Percentiles rank a stretch among this genome's conserved stretches.
Evolutionary conservation across 306 rosid genomes (phyloP).

Genomic region (Pachyrhizus erosus): DNA sequence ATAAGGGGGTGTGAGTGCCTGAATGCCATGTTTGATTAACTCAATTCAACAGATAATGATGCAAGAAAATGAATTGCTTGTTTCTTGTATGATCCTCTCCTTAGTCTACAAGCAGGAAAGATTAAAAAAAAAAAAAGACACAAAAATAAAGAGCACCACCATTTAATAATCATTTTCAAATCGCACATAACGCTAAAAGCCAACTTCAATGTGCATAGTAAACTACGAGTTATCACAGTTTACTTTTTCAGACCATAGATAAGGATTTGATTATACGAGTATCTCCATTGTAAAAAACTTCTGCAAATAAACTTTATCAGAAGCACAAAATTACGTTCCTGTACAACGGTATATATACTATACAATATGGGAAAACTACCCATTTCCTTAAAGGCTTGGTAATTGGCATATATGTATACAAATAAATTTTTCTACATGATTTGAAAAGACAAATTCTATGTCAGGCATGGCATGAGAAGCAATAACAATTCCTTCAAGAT

Average conservation of each 20-base stretch:
- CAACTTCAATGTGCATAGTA: slow-evolving; percentile 9
- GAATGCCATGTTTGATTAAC: too few relatives aligned
- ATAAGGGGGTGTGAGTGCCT: too few relatives aligned
- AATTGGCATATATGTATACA: not conserved
- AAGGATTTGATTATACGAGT: not conserved
- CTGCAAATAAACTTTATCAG: not conserved
- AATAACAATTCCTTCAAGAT: not conserved
- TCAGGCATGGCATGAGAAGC: not conserved
- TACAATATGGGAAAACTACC: too few relatives aligned
- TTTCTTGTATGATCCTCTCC: slow-evolving; percentile 1
- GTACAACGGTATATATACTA: too few relatives aligned
- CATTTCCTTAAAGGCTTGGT: not conserved
- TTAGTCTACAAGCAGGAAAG: not conserved
- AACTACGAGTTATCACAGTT: not conserved
- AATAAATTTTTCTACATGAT: not conserved
- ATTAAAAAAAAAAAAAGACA: too few relatives aligned
- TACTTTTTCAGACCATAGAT: slow-evolving; percentile 1
- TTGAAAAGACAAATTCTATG: not conserved
- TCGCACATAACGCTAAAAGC: not conserved
- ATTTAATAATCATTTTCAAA: not conserved
- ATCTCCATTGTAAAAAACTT: not conserved
- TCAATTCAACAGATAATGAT: too few relatives aligned
- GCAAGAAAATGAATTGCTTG: not conserved
- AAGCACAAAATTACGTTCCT: not conserved
- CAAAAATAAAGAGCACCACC: not conserved